Conservation (phyloP, 306 rosid genomes). For the Cicer arietinum region DNA sequence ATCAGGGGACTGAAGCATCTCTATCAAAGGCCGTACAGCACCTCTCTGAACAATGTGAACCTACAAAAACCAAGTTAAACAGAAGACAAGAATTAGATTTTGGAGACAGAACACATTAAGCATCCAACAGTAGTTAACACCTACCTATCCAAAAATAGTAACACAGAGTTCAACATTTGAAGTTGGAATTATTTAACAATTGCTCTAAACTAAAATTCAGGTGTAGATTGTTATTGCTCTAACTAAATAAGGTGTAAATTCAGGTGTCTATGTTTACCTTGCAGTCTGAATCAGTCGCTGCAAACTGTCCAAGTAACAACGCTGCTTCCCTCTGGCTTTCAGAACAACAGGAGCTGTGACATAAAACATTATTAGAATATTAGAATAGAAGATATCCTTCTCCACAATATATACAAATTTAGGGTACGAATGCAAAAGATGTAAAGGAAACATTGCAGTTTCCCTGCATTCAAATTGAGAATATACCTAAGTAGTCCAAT, state of each 20-base stretch:
- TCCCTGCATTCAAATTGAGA: constrained; percentile 30
- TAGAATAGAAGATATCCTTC: background rate
- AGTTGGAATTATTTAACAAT: constrained; percentile 25
- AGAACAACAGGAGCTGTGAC: constrained; percentile 83
- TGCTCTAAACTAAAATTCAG: constrained; percentile 5
- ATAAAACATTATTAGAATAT: constrained; percentile 36
- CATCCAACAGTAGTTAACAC: constrained; percentile 34
- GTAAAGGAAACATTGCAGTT: background rate
- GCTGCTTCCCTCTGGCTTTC: constrained; percentile 99
- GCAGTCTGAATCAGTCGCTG: constrained; percentile 99
- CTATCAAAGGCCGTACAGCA: constrained; percentile 94
- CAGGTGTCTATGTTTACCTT: constrained; percentile 58
- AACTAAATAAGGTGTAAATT: too few species aligned
- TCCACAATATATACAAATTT: background rate
- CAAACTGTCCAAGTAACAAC: constrained; percentile 94
- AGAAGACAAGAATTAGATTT: constrained; percentile 20
- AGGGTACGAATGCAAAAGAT: background rate
- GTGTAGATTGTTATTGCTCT: background rate
- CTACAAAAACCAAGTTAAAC: constrained; percentile 51
- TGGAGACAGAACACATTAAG: constrained; percentile 16
- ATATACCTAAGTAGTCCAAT: constrained; percentile 90
- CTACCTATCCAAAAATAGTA: constrained; percentile 19
- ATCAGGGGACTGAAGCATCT: constrained; percentile 97
- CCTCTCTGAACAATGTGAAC: constrained; percentile 98
- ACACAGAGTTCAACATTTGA: constrained; percentile 24